A percentile compares a stretch with the other conserved stretches of the same genome.
Evolutionary conservation across 306 rosid species (phyloP).

Genomic region (Gynostemma pentaphyllum): DNA sequence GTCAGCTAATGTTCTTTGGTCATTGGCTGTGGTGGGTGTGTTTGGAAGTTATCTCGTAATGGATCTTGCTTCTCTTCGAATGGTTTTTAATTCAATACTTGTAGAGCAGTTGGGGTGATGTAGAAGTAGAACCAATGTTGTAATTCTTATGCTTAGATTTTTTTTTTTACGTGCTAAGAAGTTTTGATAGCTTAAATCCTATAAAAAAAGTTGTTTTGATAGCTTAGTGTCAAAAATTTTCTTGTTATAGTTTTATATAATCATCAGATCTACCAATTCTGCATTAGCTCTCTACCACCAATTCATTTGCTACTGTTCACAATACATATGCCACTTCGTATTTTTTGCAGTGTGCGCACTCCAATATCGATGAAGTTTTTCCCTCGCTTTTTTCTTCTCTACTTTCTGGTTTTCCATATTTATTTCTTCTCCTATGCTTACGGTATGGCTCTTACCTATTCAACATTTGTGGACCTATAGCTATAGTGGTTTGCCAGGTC

Average conservation of each 20-base stretch:
- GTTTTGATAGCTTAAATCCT: neutral
- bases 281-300: neutral
- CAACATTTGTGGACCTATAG: neutral
- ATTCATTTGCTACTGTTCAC: neutral
- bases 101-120: neutral
- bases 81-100: neutral
- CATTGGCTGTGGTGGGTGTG: neutral
- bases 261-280: neutral
- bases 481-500: neutral
- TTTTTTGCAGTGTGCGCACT: slow-evolving; percentile 82
- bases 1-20: neutral
- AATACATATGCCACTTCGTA: neutral
- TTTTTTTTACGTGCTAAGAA: too few species aligned
- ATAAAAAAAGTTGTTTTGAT: too few species aligned
- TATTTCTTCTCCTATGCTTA: slow-evolving; percentile 91
- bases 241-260: neutral
- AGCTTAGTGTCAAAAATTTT: neutral
- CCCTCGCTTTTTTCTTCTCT: slow-evolving; percentile 95
- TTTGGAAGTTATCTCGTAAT: neutral
- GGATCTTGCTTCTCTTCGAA: neutral
- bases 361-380: slow-evolving; percentile 99
- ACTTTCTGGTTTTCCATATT: slow-evolving; percentile 93
- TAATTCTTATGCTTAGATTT: neutral
- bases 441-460: slow-evolving; percentile 35
- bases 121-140: neutral